Evolutionary conservation across 2,329 filamentous ascomycete species (phyloP), one percentile per base, ranked within the genome.

Genomic region (Hypoxylon sp.): DNA sequence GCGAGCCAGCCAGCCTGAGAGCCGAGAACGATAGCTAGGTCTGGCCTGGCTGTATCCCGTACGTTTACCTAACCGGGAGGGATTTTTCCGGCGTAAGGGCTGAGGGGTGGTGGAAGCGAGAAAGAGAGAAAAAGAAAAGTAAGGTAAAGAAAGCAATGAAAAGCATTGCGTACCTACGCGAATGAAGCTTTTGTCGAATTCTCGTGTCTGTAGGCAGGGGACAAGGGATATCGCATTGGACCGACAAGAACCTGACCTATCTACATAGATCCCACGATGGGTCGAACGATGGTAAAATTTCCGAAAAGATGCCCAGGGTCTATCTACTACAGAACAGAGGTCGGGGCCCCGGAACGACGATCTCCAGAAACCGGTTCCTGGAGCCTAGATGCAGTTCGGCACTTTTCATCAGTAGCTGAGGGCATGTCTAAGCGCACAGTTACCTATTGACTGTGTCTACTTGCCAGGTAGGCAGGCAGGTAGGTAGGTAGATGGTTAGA

Each of bases 361-460:
- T 61, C 59, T 61, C 59, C 59, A 61, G 59, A 55, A 57, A 57
- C 59, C 53, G 49, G 56, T 57, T 53, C 46, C 50, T 57, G 47
- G 51, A 55, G 45, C 49, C 49, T 45, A 53, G 47, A 45, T 51
- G 52, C 47, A 52, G 43, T 47, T 61, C 58, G 58, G 58, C 55
- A 59, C 55, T 61, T 61, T 49, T 57, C 50, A 43, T 29, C 32
- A 45, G 35, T 36, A 41, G 46, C 34, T 51, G 30, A 45, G 23
- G 26, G 27, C 17, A 21, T 13, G 26, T 46, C 35, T 31, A 23
- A 31, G 41, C 44, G 50, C 30, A 20, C 25, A 43, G 38, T 27
- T 46, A 36, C 26, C 23, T 50, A 35, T 29, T 44, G 29, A 19
- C 37, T 47, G 41, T 51, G 37, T 43, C 36, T 44, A 12, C 11